Percentiles rank a stretch among this genome's conserved stretches.
These are phyloP conservation scores for Trypanosomatidae sp. DNA, from an alignment of 208 protist species.

Conservation along the genomic window DNA sequence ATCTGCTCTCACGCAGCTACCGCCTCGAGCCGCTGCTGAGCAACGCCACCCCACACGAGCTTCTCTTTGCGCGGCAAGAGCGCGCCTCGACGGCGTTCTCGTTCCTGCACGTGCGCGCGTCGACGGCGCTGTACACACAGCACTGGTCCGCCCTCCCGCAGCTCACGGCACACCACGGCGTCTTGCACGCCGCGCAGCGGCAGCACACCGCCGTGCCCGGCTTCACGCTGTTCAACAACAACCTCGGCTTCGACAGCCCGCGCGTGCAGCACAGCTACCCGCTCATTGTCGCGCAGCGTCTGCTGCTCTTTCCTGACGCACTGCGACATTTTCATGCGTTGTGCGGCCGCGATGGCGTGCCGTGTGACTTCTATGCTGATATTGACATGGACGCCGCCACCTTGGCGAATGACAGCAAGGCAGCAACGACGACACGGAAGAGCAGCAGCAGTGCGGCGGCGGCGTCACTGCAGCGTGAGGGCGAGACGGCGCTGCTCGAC, in stretches of 20 bases:
- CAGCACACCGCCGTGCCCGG: constrained; percentile 2
- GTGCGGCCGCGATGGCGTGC: constrained; percentile 58
- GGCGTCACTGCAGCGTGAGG: constrained; percentile 2
- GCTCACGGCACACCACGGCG: constrained; percentile 9
- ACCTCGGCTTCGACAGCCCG: constrained; percentile 19
- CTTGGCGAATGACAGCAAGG: too few relatives aligned
- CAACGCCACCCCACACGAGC: constrained; percentile 13
- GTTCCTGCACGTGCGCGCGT: constrained; percentile 30
- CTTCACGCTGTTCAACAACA: constrained; percentile 26
- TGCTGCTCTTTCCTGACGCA: constrained; percentile 51
- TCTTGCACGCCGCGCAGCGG: neutral
- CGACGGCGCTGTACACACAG: constrained; percentile 13
- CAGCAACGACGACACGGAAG: too few relatives aligned
- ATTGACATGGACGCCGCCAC: constrained; percentile 45
- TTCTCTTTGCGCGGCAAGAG: constrained; percentile 45
- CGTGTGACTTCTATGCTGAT: constrained; percentile 78
- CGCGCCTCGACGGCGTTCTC: constrained; percentile 50
- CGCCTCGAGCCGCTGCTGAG: constrained; percentile 49
- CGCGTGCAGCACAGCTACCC: constrained; percentile 24
- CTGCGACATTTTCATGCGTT: constrained; percentile 55
- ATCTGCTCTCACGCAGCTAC: constrained; percentile 44
- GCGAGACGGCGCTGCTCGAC: constrained; percentile 48
- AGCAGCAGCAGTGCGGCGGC: neutral
- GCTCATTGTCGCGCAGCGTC: constrained; percentile 48
- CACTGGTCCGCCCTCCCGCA: constrained; percentile 14